These are phyloP conservation scores for Fusarium vanettenii DNA, from an alignment of 2,329 filamentous ascomycete genomes.

Conservation along the genomic window DNA sequence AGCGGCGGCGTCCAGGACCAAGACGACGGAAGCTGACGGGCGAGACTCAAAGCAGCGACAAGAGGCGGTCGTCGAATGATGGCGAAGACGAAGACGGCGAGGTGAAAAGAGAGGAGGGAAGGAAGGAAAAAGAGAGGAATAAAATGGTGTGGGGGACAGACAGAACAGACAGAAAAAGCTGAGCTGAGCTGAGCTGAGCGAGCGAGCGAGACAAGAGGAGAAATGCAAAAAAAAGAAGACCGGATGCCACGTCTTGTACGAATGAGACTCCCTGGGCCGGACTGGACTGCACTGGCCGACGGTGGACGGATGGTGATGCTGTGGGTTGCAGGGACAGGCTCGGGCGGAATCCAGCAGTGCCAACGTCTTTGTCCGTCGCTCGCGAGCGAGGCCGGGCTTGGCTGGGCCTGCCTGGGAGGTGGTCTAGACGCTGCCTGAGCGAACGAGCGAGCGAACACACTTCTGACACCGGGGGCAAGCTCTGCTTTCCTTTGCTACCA, in stretches of 20 bases:
- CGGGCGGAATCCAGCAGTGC: conserved; percentile 38
- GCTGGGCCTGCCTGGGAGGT: conserved; percentile 23
- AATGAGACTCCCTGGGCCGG: conserved; percentile 34
- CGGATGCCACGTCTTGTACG: conserved; percentile 44
- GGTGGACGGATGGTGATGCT: conserved; percentile 38
- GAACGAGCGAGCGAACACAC: background rate
- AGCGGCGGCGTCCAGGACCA: conserved; percentile 36
- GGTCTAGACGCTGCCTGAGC: conserved; percentile 16
- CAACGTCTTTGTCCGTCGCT: conserved; percentile 38
- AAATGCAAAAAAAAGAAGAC: conserved; percentile 32
- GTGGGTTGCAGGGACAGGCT: conserved; percentile 42
- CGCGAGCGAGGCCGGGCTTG: conserved; percentile 19
- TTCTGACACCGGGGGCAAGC: background rate
- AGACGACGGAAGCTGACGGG: conserved; percentile 15
- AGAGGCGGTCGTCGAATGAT: background rate
- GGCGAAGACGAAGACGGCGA: background rate
- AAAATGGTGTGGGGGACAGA: conserved; percentile 29
- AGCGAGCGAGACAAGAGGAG: conserved; percentile 20
- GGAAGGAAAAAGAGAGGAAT: conserved; percentile 11
- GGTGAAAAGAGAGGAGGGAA: background rate
- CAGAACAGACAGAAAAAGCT: background rate
- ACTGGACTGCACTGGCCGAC: conserved; percentile 9
- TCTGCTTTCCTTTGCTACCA: background rate
- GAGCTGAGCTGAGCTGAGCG: conserved; percentile 15
- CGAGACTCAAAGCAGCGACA: background rate